Evolutionary conservation across 441 rosid genomes (phyloP).

Genomic region (Manihot esculenta): DNA sequence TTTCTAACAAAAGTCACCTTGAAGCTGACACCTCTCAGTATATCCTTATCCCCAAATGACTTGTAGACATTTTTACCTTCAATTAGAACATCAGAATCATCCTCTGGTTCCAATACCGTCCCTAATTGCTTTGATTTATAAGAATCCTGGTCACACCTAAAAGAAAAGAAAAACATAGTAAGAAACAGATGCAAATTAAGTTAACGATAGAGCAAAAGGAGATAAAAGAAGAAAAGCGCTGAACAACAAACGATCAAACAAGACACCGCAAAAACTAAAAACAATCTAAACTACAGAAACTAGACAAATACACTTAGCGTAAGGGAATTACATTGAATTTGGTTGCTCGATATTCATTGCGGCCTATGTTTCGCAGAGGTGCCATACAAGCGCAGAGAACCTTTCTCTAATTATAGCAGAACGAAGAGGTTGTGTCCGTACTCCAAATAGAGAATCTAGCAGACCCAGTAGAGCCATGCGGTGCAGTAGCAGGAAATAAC

Average conservation of each 20-base stretch:
- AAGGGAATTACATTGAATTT: slow-evolving; percentile 47
- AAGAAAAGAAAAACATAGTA: slow-evolving; percentile 9
- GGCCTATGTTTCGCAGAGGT: slow-evolving; percentile 47
- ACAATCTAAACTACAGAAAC: not conserved
- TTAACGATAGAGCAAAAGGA: not conserved
- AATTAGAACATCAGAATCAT: slow-evolving; percentile 67
- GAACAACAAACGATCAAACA: not conserved
- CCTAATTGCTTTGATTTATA: slow-evolving; percentile 41
- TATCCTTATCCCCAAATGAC: slow-evolving; percentile 91
- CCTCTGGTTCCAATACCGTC: slow-evolving; percentile 34
- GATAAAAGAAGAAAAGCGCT: not conserved
- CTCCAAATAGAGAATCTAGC: slow-evolving; percentile 19
- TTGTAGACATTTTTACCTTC: slow-evolving; percentile 87
- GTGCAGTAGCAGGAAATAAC: slow-evolving; percentile 28
- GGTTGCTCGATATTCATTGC: slow-evolving; percentile 39
- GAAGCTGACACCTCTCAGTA: slow-evolving; percentile 91
- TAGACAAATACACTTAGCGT: not conserved
- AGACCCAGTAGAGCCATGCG: slow-evolving; percentile 19
- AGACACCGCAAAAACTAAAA: not conserved
- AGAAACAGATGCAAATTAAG: not conserved
- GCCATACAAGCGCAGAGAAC: slow-evolving; percentile 56
- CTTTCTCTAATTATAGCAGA: slow-evolving; percentile 21
- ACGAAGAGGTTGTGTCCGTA: slow-evolving; percentile 23
- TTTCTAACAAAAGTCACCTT: slow-evolving; percentile 56
- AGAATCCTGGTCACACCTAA: slow-evolving; percentile 39